phyloP scores from a whole-genome alignment of 495 filamentous ascomycete species.

The Monascus purpureus region DNA sequence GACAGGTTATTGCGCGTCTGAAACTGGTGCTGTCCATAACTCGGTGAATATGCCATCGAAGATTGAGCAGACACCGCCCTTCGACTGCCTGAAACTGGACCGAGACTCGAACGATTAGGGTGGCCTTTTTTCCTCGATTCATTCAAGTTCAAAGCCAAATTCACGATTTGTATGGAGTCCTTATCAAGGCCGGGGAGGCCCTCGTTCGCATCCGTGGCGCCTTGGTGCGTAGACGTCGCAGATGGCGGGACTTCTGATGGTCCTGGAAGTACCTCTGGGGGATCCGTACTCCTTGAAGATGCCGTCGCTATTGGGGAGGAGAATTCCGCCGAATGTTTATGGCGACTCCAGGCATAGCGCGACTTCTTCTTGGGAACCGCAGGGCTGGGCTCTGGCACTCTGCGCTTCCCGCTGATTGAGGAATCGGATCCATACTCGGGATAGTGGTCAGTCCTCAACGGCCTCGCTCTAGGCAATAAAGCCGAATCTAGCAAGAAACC shows the following conservation, averaged over 20 bases:
- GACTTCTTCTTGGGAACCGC: conserved; percentile 25
- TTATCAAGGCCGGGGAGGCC: conserved; percentile 37
- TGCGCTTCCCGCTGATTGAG: conserved; percentile 16
- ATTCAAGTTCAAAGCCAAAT: conserved; percentile 76
- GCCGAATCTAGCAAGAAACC: conserved; percentile 32
- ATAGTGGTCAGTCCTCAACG: conserved; percentile 13
- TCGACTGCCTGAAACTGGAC: conserved; percentile 27
- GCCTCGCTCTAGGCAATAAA: conserved; percentile 17
- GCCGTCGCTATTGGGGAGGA: conserved; percentile 9
- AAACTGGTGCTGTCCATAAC: conserved; percentile 6
- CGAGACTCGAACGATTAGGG: conserved; percentile 12
- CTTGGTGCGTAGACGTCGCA: background rate
- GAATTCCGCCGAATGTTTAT: conserved; percentile 8
- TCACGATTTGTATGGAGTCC: conserved; percentile 78
- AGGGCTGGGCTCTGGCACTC: conserved; percentile 16
- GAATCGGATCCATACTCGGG: conserved; percentile 14
- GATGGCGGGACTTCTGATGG: background rate
- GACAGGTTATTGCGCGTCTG: conserved; percentile 8
- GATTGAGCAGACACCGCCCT: conserved; percentile 37
- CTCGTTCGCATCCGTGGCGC: conserved; percentile 4
- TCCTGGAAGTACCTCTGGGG: background rate
- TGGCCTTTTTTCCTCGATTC: conserved; percentile 55
- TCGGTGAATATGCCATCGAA: conserved; percentile 22
- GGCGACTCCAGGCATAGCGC: conserved; percentile 24
- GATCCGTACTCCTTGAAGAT: background rate